These are phyloP conservation scores for Nakaseomyces nivariensis DNA, from an alignment of 1,139 yeast species.

Conservation along the genomic window DNA sequence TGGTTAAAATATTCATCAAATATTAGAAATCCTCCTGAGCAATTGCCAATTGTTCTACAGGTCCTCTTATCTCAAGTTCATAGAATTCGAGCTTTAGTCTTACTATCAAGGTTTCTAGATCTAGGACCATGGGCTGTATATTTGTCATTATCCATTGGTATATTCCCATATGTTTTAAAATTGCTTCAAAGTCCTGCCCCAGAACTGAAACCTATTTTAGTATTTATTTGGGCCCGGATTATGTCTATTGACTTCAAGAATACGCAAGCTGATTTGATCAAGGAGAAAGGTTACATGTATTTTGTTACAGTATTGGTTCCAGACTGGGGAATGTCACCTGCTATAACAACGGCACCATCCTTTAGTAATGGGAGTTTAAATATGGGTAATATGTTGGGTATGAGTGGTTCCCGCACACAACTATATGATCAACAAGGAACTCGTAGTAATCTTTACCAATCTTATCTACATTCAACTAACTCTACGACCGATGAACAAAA, in stretches of 20 bases:
- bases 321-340: constrained; percentile 32
- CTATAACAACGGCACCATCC: constrained; percentile 27
- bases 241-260: constrained; percentile 90
- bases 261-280: constrained; percentile 85
- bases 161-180: constrained; percentile 88
- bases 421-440: constrained; percentile 13
- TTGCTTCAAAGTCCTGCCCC: constrained; percentile 91
- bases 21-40: constrained; percentile 84
- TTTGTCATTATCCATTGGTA: constrained; percentile 84
- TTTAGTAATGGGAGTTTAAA: constrained; percentile 21
- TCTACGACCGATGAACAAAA: constrained; percentile 65
- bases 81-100: constrained; percentile 75
- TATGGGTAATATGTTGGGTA: constrained; percentile 24
- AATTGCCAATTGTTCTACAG: constrained; percentile 85
- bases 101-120: constrained; percentile 78
- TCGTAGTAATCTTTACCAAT: constrained; percentile 18
- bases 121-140: constrained; percentile 98
- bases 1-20: constrained; percentile 91
- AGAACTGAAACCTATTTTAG: constrained; percentile 85
- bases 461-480: constrained; percentile 19
- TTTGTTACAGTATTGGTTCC: constrained; percentile 66
- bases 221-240: constrained; percentile 95
- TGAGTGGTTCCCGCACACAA: constrained; percentile 13
- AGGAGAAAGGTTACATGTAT: constrained; percentile 85
- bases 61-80: constrained; percentile 90